Conservation (phyloP, 306 rosid species). For the Quercus engelmannii region DNA sequence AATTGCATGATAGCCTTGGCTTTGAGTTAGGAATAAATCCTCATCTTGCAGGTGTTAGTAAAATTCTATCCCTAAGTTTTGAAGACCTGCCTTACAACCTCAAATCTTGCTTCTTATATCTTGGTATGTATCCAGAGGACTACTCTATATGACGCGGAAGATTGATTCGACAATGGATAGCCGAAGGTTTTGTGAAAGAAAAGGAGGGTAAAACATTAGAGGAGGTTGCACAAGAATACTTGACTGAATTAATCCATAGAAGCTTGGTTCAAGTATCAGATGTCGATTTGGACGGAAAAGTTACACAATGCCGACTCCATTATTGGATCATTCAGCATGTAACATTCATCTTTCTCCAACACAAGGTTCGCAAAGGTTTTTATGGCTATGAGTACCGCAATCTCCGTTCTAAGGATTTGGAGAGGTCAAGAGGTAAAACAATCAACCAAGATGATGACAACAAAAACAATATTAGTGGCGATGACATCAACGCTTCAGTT, state of each 20-base stretch:
- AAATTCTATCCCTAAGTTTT: background rate
- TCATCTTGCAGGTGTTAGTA: background rate
- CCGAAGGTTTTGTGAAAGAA: background rate
- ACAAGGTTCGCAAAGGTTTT: too few relatives aligned
- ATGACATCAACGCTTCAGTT: too few relatives aligned
- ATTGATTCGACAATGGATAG: background rate
- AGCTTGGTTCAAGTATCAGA: too few relatives aligned
- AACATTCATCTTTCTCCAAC: rapidly evolving
- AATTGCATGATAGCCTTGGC: background rate
- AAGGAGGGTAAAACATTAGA: background rate
- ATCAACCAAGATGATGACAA: too few relatives aligned
- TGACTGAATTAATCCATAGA: background rate
- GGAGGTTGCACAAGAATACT: background rate
- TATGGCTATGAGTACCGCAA: too few relatives aligned
- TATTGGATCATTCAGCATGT: too few relatives aligned
- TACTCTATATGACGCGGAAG: background rate
- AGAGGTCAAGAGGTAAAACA: too few relatives aligned
- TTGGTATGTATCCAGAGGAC: slow-evolving; percentile 13
- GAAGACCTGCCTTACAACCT: slow-evolving; percentile 8
- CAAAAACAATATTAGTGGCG: too few relatives aligned
- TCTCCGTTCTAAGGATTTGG: too few relatives aligned
- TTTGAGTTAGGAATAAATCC: background rate
- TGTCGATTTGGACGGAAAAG: too few relatives aligned
- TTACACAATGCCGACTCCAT: too few relatives aligned
- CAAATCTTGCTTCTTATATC: slow-evolving; percentile 8